Evolutionary conservation across 331 rosid species (phyloP), one percentile per base, ranked within the genome.

Genomic region (Prunus yedoensis): DNA sequence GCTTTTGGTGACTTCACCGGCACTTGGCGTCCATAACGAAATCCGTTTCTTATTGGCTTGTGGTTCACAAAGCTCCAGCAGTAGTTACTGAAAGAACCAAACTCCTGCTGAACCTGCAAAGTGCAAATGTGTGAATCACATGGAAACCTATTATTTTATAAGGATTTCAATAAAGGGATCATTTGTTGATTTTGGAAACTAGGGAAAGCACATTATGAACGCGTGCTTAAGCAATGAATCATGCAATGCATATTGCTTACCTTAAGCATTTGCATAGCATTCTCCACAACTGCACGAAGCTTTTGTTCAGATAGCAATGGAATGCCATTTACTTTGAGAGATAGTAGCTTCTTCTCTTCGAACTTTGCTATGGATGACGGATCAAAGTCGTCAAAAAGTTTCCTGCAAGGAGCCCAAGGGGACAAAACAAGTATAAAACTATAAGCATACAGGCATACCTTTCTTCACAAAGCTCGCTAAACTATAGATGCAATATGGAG

Each of bases 1-100:
- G 96, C 89, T 88, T 94, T 94, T 11, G 99, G 97, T 0, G 93
- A 90, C 80, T 92, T 94, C 25, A 67, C 99, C 0, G 99, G 96
- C 25, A 94, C 91, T 84, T 89, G 97, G 18, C 96, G 96, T 0
- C 81, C 87, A 20, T 92, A 89, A 50, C 97, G 84, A 82, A 76
- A 88, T 77, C 86, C 91, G 74, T 89, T 94, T 76, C 81, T 85
- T 59, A 88, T 66, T 18, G 91, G 85, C 81, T 84, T 92, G 65
- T 88, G 81, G 81, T 88, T 94, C 75, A 90, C 95, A 78, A 92
- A 94, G 84, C 87, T 83, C 97, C 97, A 94, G 80, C 93, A 92
- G 52, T 94, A 92, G 61, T 84, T 85, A 85, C 96, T 83, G 76
- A 94, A 88, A 68, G 97, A 90, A 81, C 99, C 97, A 77, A 90